phyloP scores from a whole-genome alignment of 139 green algal species.

The Nannochloris sp. region DNA sequence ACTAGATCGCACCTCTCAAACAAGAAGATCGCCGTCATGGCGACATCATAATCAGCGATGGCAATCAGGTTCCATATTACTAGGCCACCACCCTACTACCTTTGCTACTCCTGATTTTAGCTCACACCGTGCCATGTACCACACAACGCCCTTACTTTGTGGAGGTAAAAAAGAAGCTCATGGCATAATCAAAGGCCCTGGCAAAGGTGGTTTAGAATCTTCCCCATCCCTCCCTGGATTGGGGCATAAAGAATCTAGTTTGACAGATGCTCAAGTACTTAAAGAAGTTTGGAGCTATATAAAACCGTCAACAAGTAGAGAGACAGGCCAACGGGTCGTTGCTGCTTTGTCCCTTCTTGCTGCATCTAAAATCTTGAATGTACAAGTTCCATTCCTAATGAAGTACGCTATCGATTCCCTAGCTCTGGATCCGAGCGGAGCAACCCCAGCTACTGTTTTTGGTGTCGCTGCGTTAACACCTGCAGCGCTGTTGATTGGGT shows the following conservation, averaged over 20 bases:
- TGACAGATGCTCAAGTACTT: neutral
- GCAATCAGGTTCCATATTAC: too few relatives aligned
- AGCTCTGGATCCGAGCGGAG: slow-evolving; percentile 37
- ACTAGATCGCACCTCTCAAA: too few relatives aligned
- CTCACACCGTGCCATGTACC: too few relatives aligned
- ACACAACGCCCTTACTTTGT: too few relatives aligned
- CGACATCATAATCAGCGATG: too few relatives aligned
- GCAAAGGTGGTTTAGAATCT: neutral
- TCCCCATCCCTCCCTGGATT: neutral
- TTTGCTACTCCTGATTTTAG: too few relatives aligned
- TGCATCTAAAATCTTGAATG: slow-evolving; percentile 31
- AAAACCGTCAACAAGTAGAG: neutral
- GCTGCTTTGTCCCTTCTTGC: slow-evolving; percentile 54
- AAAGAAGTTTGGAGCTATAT: neutral
- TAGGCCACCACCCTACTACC: too few relatives aligned
- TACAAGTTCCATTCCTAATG: slow-evolving; percentile 88
- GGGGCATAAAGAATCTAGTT: too few relatives aligned
- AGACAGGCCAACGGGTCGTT: slow-evolving; percentile 58
- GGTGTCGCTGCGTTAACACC: slow-evolving; percentile 48
- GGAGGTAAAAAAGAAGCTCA: neutral
- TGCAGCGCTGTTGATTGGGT: slow-evolving; percentile 64
- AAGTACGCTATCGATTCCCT: slow-evolving; percentile 83
- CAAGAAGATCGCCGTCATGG: too few relatives aligned
- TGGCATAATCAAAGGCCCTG: neutral
- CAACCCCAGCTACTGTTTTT: slow-evolving; percentile 16